Evolutionary conservation across 352 stramenopile species (phyloP).

Genomic region (Globisporangium nagaii): DNA sequence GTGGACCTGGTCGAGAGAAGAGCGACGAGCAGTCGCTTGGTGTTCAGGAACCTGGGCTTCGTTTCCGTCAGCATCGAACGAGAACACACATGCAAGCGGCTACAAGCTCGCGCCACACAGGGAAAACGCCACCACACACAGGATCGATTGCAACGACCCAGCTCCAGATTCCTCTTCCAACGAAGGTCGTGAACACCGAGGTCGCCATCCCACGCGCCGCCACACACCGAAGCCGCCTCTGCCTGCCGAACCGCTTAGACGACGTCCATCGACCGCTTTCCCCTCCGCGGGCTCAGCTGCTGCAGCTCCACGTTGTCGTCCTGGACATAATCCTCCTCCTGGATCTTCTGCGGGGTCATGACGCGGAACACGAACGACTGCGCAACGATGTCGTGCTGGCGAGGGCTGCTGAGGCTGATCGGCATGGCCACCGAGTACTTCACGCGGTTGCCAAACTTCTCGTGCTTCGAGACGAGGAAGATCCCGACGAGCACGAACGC

Average conservation of each 20-base stretch:
- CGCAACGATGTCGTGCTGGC: constrained; percentile 83
- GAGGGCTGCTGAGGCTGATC: constrained; percentile 78
- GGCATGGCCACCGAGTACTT: constrained; percentile 88
- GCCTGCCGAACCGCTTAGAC: constrained; percentile 22
- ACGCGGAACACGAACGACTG: constrained; percentile 88
- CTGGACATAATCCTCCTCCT: constrained; percentile 52
- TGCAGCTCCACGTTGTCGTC: constrained; percentile 21
- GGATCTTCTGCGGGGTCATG: constrained; percentile 65
- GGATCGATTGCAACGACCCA: constrained; percentile 7
- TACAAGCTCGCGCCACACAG: constrained; percentile 8
- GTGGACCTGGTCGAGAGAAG: neutral
- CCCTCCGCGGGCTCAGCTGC: constrained; percentile 15
- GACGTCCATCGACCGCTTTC: constrained; percentile 30
- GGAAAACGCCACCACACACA: constrained; percentile 12
- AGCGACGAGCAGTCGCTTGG: neutral
- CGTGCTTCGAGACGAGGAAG: constrained; percentile 78
- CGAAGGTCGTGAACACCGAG: constrained; percentile 5
- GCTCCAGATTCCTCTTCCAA: constrained; percentile 15
- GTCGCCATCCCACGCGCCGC: neutral
- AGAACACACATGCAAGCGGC: constrained; percentile 12
- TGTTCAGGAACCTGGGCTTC: constrained; percentile 6
- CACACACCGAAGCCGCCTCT: neutral
- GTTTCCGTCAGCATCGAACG: constrained; percentile 6
- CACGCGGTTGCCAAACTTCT: constrained; percentile 86
- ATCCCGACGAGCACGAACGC: constrained; percentile 70